A percentile compares a stretch with the other conserved stretches of the same genome.
These are phyloP conservation scores for Aegle marmelos DNA, from an alignment of 345 rosid genomes.

Conservation along the genomic window DNA sequence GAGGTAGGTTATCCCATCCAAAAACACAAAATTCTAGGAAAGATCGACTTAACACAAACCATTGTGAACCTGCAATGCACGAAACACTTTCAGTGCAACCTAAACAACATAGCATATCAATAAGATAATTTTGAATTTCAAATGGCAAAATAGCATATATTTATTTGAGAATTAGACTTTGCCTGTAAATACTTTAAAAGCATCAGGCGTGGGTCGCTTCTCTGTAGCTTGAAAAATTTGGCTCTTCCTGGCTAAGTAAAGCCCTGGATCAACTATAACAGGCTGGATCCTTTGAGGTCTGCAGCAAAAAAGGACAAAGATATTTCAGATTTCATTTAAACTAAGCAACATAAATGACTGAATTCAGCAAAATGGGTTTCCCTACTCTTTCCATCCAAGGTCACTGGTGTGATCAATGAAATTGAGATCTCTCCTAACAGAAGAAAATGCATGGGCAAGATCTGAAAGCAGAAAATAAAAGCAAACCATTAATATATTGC, in stretches of 20 bases:
- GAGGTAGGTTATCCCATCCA: constrained; percentile 96
- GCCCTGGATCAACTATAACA: constrained; percentile 84
- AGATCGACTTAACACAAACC: constrained; percentile 79
- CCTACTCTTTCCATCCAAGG: constrained; percentile 99
- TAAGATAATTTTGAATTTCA: not conserved
- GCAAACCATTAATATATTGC: constrained; percentile 3
- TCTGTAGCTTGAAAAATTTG: constrained; percentile 85
- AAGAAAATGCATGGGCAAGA: constrained; percentile 75
- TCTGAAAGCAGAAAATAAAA: constrained; percentile 49
- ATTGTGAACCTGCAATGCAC: constrained; percentile 74
- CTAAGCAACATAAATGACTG: not conserved
- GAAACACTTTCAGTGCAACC: constrained; percentile 14
- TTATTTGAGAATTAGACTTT: constrained; percentile 23
- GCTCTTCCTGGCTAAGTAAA: constrained; percentile 82
- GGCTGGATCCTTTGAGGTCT: constrained; percentile 85
- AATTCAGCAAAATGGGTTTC: constrained; percentile 8
- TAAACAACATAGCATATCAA: constrained; percentile 7
- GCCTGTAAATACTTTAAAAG: constrained; percentile 92
- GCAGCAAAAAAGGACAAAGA: constrained; percentile 23
- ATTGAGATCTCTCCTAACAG: constrained; percentile 75
- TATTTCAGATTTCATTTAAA: constrained; percentile 10
- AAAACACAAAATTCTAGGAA: constrained; percentile 86
- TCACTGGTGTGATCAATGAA: constrained; percentile 94
- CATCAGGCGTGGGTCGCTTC: constrained; percentile 75
- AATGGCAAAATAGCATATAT: not conserved